Evolutionary conservation across 1,284 basidiomycete genomes (phyloP).

Genomic region (Sanghuangporus weigelae): DNA sequence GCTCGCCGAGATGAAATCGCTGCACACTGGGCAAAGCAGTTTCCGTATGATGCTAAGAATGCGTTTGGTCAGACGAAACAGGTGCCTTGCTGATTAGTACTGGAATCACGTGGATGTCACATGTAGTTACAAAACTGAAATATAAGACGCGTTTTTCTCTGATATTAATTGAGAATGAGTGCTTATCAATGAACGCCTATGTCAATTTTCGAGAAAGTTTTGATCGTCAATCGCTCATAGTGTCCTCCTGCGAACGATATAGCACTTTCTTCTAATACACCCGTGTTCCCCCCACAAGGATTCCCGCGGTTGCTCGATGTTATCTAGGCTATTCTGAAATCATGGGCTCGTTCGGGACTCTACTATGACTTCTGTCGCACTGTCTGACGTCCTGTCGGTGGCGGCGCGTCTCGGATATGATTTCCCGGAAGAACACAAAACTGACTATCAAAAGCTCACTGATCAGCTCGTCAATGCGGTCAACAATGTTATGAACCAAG

Average conservation of each 20-base stretch:
- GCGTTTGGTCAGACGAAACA: neutral
- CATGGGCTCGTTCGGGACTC: neutral
- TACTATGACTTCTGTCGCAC: neutral
- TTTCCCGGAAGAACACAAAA: neutral
- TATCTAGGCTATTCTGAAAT: neutral
- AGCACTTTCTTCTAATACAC: too few species aligned
- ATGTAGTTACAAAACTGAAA: neutral
- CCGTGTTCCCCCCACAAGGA: too few species aligned
- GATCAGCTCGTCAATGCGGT: neutral
- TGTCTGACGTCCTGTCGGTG: neutral
- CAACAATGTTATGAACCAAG: neutral
- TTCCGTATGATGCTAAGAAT: neutral
- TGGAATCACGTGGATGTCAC: neutral
- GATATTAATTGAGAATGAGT: too few species aligned
- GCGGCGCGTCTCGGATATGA: neutral
- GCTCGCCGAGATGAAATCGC: slow-evolving; percentile 2
- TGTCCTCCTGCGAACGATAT: too few species aligned
- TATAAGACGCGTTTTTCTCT: too few species aligned
- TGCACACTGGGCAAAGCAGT: neutral
- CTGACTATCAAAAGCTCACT: neutral
- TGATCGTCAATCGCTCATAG: too few species aligned
- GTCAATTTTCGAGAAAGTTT: too few species aligned
- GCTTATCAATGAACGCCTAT: too few species aligned
- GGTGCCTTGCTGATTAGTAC: neutral
- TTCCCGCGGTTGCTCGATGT: neutral